Base-by-base conservation (phyloP, 805 yeast genomes). In the Ogataea polymorpha region DNA sequence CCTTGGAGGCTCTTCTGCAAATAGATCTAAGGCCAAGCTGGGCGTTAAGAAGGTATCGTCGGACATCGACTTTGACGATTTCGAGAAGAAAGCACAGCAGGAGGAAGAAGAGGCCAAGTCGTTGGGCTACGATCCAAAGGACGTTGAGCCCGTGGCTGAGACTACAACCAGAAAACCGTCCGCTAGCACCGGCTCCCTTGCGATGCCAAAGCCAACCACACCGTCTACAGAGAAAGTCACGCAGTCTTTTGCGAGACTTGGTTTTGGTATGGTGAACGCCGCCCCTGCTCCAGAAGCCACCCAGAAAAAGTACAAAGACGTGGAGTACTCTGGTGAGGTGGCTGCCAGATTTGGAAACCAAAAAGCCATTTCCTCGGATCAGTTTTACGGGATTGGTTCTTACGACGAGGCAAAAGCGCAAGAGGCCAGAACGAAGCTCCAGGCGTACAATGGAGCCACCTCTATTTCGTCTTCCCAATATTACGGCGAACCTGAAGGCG, bases 341-440 rank as follows among this genome's bases (percentile, higher is more conserved):
- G 79, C 77, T 27, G 72, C 70, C 56, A 86, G 88, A 67, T 93
- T 76, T 60, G 97, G 97, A 42, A 70, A 68, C 29, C 96, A 90
- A 62, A 91, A 87, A 74, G 96, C 90, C 35, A 93, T 93, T 49
- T 93, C 98, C 0, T 90, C 97, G 2, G 98, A 93, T 65, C 95
- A 90, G 67, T 79, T 77, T 56, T 93, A 93, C 63, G 96, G 96
- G 14, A 81, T 96, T 57, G 91, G 90, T 31, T 68, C 80, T 18
- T 87, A 77, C 57, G 97, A 88, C 56, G 84, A 85, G 50, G 72
- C 71, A 2, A 86, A 86, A 28, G 83, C 83, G 41, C 74, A 73
- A 33, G 96, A 89, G 63, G 97, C 97, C 2, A 74, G 75, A 49
- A 59, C 76, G n/a, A 90, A 93, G 56, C 70, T 93, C 41, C 88